phyloP scores from a whole-genome alignment of 2,329 filamentous ascomycete genomes.

The Pseudonectria buxi region DNA sequence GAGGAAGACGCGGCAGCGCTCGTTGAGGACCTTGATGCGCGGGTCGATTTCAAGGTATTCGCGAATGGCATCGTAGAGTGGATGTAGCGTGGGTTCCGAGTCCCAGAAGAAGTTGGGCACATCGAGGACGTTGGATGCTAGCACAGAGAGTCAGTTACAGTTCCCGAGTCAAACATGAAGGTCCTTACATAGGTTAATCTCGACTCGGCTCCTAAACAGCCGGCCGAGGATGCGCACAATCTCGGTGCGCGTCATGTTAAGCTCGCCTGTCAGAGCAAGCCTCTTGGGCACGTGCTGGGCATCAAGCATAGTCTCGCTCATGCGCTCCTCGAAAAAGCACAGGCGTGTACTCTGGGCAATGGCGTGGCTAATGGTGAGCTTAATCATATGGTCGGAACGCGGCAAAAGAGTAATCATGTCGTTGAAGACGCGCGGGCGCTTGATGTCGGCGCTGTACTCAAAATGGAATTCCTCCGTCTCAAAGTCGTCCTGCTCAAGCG shows the following conservation, averaged over 20 bases:
- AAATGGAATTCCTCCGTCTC: conserved; percentile 99
- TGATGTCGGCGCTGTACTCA: conserved; percentile 82
- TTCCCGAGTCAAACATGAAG: neutral
- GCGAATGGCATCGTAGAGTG: conserved; percentile 86
- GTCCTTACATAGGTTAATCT: conserved; percentile 88
- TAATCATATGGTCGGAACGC: conserved; percentile 94
- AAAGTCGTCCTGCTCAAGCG: conserved; percentile 81
- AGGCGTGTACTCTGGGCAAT: conserved; percentile 97
- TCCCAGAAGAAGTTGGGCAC: conserved; percentile 99
- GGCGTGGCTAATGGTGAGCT: conserved; percentile 92
- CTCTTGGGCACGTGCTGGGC: conserved; percentile 88
- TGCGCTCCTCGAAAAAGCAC: conserved; percentile 91
- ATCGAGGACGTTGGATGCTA: conserved; percentile 91
- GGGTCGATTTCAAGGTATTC: conserved; percentile 98
- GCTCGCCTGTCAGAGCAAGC: conserved; percentile 78
- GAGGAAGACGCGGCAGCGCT: conserved; percentile 91
- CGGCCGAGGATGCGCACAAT: conserved; percentile 87
- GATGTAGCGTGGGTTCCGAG: conserved; percentile 87
- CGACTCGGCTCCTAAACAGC: conserved; percentile 88
- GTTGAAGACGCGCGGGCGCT: conserved; percentile 89
- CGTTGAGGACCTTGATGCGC: conserved; percentile 93
- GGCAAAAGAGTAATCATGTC: conserved; percentile 98
- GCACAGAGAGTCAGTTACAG: conserved; percentile 9
- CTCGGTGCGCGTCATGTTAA: conserved; percentile 87
- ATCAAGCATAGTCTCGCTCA: conserved; percentile 89